phyloP scores from a whole-genome alignment of 768 basidiomycete species.

The Lentinus brumalis region DNA sequence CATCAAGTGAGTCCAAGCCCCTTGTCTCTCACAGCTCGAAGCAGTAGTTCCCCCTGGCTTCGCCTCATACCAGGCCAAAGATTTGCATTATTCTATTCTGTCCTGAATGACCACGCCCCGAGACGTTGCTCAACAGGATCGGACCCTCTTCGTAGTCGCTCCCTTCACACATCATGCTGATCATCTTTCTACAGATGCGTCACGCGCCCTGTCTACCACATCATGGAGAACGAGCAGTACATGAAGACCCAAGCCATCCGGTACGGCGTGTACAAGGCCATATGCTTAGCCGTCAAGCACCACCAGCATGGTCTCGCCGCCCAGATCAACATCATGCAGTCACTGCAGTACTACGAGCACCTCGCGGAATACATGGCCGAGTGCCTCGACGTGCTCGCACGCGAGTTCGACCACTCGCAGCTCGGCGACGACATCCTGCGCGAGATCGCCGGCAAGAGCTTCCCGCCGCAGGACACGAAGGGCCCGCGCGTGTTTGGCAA shows the following conservation, averaged over 20 bases:
- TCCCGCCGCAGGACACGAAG: conserved; percentile 83
- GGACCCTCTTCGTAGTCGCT: background rate
- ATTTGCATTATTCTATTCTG: no score
- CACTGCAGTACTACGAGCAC: conserved; percentile 92
- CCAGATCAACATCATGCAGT: conserved; percentile 90
- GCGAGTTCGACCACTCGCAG: conserved; percentile 87
- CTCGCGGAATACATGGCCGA: conserved; percentile 95
- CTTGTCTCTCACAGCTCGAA: background rate
- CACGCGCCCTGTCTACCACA: conserved; percentile 83
- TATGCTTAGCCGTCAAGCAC: conserved; percentile 90
- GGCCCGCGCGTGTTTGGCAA: conserved; percentile 82
- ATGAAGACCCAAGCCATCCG: conserved; percentile 81
- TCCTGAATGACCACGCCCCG: background rate
- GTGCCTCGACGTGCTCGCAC: conserved; percentile 73
- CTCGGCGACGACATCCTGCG: conserved; percentile 90
- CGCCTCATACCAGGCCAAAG: no score
- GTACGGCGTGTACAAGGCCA: conserved; percentile 79
- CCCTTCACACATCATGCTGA: background rate
- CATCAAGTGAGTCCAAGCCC: conserved; percentile 59
- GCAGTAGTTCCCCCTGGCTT: no score
- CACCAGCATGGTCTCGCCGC: conserved; percentile 83
- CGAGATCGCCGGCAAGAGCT: conserved; percentile 79
- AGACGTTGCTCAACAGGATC: background rate
- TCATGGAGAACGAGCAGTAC: conserved; percentile 83
- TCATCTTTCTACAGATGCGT: conserved; percentile 62